Percentiles rank a stretch among this genome's conserved stretches.
These are phyloP conservation scores for Penicillium janthinellum DNA, from an alignment of 2,329 filamentous ascomycete species.

Conservation along the genomic window DNA sequence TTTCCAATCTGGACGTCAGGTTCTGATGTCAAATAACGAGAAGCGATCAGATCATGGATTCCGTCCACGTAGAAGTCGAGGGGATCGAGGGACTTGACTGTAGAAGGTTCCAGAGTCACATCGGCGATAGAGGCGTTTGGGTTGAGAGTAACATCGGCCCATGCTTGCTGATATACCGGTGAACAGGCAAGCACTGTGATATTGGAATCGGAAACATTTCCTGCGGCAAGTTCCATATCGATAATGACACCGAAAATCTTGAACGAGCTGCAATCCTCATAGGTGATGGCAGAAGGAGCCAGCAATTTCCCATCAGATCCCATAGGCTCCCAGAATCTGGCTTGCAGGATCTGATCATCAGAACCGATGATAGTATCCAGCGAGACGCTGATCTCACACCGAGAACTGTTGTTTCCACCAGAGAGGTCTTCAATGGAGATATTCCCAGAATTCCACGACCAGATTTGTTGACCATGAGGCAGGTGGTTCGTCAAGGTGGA, in stretches of 20 bases:
- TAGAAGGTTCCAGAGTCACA: neutral
- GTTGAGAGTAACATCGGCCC: slow-evolving; percentile 8
- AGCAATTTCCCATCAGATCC: neutral
- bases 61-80: neutral
- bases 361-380: neutral
- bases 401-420: neutral
- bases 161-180: slow-evolving; percentile 6
- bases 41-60: slow-evolving; percentile 4
- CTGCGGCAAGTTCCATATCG: slow-evolving; percentile 5
- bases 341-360: neutral
- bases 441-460: slow-evolving; percentile 5
- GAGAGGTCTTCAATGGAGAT: neutral
- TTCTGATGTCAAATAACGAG: neutral
- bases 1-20: neutral
- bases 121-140: slow-evolving; percentile 10
- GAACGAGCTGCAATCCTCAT: slow-evolving; percentile 8
- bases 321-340: slow-evolving; percentile 11
- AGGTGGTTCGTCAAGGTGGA: neutral
- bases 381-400: neutral
- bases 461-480: neutral
- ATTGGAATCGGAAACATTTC: slow-evolving; percentile 7
- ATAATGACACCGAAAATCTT: slow-evolving; percentile 11
- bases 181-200: slow-evolving; percentile 15
- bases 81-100: neutral
- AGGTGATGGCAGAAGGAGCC: neutral